Evolutionary conservation across 345 rosid species (phyloP), one percentile per base, ranked within the genome.

Genomic region (Aegle marmelos): DNA sequence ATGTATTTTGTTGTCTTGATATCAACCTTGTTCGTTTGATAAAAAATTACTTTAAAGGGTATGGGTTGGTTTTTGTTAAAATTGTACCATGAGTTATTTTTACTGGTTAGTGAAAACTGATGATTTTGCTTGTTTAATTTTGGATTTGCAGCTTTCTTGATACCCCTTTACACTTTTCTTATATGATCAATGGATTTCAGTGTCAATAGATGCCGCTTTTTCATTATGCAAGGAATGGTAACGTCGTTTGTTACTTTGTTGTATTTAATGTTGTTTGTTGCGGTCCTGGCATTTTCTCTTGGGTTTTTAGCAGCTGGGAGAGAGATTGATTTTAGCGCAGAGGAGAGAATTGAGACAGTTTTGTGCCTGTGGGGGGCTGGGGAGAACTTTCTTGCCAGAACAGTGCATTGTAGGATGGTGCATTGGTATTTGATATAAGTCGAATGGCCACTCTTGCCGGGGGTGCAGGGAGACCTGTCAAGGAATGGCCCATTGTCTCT

Each of bases 1-100:
- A 28, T 11, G 24, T 39, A 64, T 71, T 82, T 75, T 78, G 74
- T 68, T 41, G 66, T 75, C 77, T 39, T 64, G 71, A 25, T 53
- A 24, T 54, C 53, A 78, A 36, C 61, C 41, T 59, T 60, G 33
- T 37, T 58, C 6, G 36, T 4, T 76, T 56, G 25, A 16, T 68
- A 34, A 41, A 0, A 0, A 10, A 16, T 64, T 28, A 70, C 70
- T 67, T 71, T 80, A 59, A 75, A 68, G 71, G 73, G 74, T 79
- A 76, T 75, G 79, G 61, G 64, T 65, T 58, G 54, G n/a, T 37
- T 19, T 45, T 2, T 61, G 64, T 68, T 61, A 69, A 48, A 61
- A 57, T 34, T 58, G 70, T 58, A 30, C 68, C 56, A 22, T 36
- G 56, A 39, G 19, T 24, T 34, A 21, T 14, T 68, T 25, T 50